These are phyloP conservation scores for Penicillium sclerotiorum DNA, from an alignment of 2,329 filamentous ascomycete genomes.

Conservation along the genomic window DNA sequence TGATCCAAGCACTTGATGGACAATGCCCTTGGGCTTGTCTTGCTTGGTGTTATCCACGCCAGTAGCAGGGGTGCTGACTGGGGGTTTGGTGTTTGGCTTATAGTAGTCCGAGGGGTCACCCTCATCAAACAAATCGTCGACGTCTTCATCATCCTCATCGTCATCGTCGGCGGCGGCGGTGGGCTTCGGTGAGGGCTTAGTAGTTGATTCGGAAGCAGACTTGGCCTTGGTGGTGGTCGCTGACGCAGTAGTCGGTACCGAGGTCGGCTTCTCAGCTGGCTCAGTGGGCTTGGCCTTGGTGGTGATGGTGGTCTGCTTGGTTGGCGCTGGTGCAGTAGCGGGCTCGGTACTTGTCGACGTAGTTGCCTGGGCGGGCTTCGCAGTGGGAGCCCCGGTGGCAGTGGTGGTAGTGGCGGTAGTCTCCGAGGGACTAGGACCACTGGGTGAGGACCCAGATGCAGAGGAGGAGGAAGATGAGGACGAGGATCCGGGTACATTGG, in stretches of 20 bases:
- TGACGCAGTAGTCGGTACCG: not conserved
- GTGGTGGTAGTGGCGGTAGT: not conserved
- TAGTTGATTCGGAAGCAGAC: conserved; percentile 5
- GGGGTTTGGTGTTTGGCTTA: not conserved
- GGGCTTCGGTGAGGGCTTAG: not conserved
- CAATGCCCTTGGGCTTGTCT: not conserved
- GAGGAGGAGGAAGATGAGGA: conserved; percentile 31
- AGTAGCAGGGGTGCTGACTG: not conserved
- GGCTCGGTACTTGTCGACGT: conserved; percentile 2
- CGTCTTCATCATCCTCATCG: not conserved
- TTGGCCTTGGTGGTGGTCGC: conserved; percentile 2
- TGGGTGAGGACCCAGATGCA: conserved; percentile 22
- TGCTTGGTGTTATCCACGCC: not conserved
- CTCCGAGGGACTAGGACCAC: conserved; percentile 9
- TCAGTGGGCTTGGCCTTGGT: conserved; percentile 2
- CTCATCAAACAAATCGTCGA: too few species aligned
- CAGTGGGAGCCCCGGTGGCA: not conserved
- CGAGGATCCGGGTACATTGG: conserved; percentile 29
- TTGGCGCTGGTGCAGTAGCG: not conserved
- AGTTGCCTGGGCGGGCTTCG: not conserved
- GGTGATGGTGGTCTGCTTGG: not conserved
- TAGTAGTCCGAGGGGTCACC: too few species aligned
- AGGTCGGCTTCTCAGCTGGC: conserved; percentile 6
- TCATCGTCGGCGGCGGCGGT: not conserved
- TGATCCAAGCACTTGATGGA: conserved; percentile 6